Base-by-base conservation (phyloP, 2,329 filamentous ascomycete genomes). In the Monosporascus sp. region DNA sequence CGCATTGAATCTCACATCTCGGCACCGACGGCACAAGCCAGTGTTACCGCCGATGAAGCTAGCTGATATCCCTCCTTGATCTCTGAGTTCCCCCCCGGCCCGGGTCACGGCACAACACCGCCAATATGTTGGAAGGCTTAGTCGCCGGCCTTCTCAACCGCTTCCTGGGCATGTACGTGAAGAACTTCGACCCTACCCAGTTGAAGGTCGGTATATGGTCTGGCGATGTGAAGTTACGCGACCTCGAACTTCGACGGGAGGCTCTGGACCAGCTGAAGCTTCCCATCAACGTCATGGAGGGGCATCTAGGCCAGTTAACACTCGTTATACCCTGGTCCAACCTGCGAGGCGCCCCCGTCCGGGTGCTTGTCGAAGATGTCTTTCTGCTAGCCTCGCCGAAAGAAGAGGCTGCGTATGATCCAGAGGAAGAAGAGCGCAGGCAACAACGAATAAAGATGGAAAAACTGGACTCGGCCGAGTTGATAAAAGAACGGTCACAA, bases 111-210 rank as follows among this genome's bases (percentile, higher is more conserved):
- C 84, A 77, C 69, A 68, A 71, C 63, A 64, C 71, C 70, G 71
- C 75, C 79, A 80, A 70, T 66, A 99, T 99, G 94, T 84, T 99
- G 76, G 94, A 99, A 82, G 90, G 92, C 63, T 81, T 99, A 63
- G 94, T 97, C 59, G 91, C 94, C 65, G 95, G 93, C 74, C 81
- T 99, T 78, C 87, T 99, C 65, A 99, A 99, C 78, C 89, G 95
- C 78, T 97, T 99, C 75, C 77, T 99, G 83, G 95, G 94, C 81
- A 96, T 97, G 88, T 99, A 99, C 73, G 93, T 99, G 73, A 92
- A 96, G 81, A 97, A 99, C 75, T 99, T 99, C 70, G 94, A 99
- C 72, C 90, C 94, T 51, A 88, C 90, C 66, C 94, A 99, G 77
- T 82, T 99, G 60, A 99, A 99, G 70, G 92, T 99, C 58, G 94